Evolutionary conservation across 2,329 filamentous ascomycete genomes (phyloP).

Genomic region (Byssoonygena ceratinophila): DNA sequence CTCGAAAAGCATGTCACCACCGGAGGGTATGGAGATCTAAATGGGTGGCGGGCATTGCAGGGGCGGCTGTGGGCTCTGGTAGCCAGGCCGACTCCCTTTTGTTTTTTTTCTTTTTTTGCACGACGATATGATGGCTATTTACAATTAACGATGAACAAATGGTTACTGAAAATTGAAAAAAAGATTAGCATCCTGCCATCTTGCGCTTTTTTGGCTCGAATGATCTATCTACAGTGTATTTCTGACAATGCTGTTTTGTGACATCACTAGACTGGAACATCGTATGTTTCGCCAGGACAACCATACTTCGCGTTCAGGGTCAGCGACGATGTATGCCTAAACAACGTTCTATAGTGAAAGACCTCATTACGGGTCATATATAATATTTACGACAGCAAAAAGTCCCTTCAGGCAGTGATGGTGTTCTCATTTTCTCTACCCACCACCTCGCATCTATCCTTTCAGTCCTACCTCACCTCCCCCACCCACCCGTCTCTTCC

Average conservation of each 20-base stretch:
- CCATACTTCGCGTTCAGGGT: background rate
- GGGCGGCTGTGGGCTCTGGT: background rate
- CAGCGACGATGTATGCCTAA: background rate
- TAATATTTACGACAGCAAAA: background rate
- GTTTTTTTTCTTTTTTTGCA: background rate
- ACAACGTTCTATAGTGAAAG: background rate
- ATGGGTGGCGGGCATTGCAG: background rate
- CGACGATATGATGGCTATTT: background rate
- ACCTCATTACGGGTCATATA: background rate
- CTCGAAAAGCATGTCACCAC: slow-evolving; percentile 32
- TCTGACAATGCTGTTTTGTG: background rate
- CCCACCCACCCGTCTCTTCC: slow-evolving; percentile 83
- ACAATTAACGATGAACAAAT: background rate
- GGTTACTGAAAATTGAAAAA: background rate
- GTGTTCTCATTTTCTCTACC: slow-evolving; percentile 81
- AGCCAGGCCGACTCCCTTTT: background rate
- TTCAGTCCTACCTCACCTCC: slow-evolving; percentile 65
- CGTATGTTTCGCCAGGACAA: background rate
- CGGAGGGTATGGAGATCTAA: slow-evolving; percentile 31
- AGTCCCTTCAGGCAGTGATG: slow-evolving; percentile 45
- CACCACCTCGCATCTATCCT: slow-evolving; percentile 78
- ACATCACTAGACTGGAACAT: slow-evolving; percentile 1
- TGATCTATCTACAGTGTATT: background rate
- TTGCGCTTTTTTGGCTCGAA: background rate
- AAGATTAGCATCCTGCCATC: background rate